Conservation (phyloP, 129 eudicot species). For the Lactuca sativa region DNA sequence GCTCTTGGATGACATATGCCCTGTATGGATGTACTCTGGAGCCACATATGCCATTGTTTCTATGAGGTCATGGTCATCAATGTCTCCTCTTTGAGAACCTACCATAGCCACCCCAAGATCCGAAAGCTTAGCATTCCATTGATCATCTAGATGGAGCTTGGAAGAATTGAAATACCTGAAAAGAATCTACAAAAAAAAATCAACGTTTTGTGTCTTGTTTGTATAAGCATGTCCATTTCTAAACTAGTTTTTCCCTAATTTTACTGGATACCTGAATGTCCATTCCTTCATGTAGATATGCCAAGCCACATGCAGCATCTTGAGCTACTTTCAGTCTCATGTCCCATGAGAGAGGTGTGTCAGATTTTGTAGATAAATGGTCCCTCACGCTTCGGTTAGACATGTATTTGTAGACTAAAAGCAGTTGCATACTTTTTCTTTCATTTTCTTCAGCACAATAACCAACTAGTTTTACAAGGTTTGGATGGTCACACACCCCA, state of each 20-base stretch:
- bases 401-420: constrained; percentile 76
- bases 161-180: constrained; percentile 74
- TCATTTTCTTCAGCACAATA: constrained; percentile 74
- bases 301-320: constrained; percentile 85
- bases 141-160: constrained; percentile 67
- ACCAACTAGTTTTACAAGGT: constrained; percentile 61
- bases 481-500: constrained; percentile 55
- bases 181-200: constrained; percentile 41
- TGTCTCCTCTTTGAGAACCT: constrained; percentile 59
- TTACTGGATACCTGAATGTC: constrained; percentile 60
- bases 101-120: constrained; percentile 69
- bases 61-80: constrained; percentile 49
- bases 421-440: constrained; percentile 73
- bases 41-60: constrained; percentile 60
- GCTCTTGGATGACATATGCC: constrained; percentile 50
- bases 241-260: neutral
- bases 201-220: constrained; percentile 4
- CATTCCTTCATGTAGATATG: constrained; percentile 82
- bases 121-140: constrained; percentile 76
- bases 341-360: constrained; percentile 56
- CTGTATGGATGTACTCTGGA: constrained; percentile 57
- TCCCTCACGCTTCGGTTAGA: constrained; percentile 82
- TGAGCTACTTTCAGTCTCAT: constrained; percentile 79
- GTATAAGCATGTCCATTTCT: constrained; percentile 16
- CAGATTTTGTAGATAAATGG: constrained; percentile 26